Base-by-base conservation (phyloP, 345 rosid genomes). In the Camelina laxa region DNA sequence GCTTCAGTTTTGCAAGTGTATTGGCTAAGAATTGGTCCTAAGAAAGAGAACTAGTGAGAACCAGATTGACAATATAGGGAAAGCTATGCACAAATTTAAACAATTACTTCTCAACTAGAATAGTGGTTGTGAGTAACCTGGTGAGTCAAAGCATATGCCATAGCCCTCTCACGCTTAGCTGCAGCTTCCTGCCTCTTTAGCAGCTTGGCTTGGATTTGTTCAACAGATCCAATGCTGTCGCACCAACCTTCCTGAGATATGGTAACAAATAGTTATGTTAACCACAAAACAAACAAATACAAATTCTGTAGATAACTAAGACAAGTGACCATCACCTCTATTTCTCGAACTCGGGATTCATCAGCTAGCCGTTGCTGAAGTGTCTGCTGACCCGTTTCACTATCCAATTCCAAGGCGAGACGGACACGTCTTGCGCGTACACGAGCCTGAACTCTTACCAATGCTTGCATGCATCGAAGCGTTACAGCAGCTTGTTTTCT, bases 401-500 rank as follows among this genome's bases (percentile, higher is more conserved):
- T 85, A 82, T 96, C 98, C 84, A 96, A 79, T 83, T 96, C 98
- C 85, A 96, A 79, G 31, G 98, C 88, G 36, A 96, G 70, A 62
- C 99, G 99, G 74, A 92, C 96, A 57, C 93, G 97, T 80, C 99
- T 89, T 47, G 99, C 98, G 10, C 97, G 87, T 21, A 92, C 93
- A 78, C 98, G 98, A 67, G 98, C 99, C 83, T 96, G 99, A 82
- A 96, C 99, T 80, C 98, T 91, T 67, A 92, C 99, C 54, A 96
- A 85, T 27, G 99, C 99, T 92, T 96, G 97, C 99, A 96, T 96
- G 80, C 99, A 91, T 75, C 98, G 93, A 66, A 96, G 97, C 27
- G 99, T 96, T 74, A 96, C 89, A 22, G 99, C 99, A 78, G 99
- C 99, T 84, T 96, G 98, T 79, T 96, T 96, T 82, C 99, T 91